Base-by-base conservation (phyloP, 345 rosid species). In the Eucalyptus pauciflora region DNA sequence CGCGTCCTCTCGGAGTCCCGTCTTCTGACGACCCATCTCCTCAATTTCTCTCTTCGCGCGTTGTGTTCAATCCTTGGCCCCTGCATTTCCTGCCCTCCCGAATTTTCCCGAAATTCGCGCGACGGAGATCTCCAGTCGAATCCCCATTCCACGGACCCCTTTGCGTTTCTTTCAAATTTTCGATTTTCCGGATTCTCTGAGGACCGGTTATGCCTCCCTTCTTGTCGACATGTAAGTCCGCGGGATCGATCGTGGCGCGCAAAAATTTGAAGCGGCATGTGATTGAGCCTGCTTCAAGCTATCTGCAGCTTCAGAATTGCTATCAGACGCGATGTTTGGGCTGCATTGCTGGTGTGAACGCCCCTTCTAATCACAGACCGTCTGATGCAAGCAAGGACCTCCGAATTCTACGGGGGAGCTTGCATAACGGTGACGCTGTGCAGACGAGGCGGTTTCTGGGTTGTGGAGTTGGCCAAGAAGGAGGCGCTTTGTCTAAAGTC, bases 381-480 rank as follows among this genome's bases (percentile, higher is more conserved):
- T 69, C 90, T 48, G 90, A 89, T 60, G 69, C 88, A 62, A 45
- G 87, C 51, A 90, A 71, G 87, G 92, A 90, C 56, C 83, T 49
- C 86, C 18, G 83, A 29, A 79, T 88, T 45, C 88, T 41, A 49
- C 88, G 9, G 56, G 87, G 91, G 13, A 86, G 89, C 50, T 87
- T 88, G 20, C 88, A 64, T 27, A 80, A 71, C 79, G 87, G 81
- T 33, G 86, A 33, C 37, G 31, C 71, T 49, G 12, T 90, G 86
- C 99, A 94, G 50, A 93, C 90, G 86, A 96, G 97, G 91, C 95
- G 87, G 87, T 96, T 97, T 94, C 94, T 97, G 85, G 99, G 99
- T 12, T 97, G 97, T 46, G 98, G 99, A 43, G 99, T 95, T 76
- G 98, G 98, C 1, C 98, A 97, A 89, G 99, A 96, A 92, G 98